phyloP scores from a whole-genome alignment of 331 rosid genomes.

The Spiraea crenata region DNA sequence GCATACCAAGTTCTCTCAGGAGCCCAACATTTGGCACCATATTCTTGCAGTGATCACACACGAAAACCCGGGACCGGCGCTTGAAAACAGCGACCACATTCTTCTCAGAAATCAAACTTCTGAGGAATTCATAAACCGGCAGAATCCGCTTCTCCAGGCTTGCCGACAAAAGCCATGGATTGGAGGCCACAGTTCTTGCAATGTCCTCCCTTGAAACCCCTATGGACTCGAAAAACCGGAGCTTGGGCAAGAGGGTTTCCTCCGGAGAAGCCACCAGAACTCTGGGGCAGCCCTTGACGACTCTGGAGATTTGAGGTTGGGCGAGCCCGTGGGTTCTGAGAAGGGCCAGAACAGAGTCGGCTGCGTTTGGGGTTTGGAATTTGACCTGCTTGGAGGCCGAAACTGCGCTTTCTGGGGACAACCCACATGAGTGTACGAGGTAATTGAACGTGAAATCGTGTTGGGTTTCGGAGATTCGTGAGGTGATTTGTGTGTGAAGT shows the following conservation, averaged over 20 bases:
- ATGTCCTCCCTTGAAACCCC: constrained; percentile 26
- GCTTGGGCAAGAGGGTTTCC: constrained; percentile 29
- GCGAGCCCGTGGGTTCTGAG: constrained; percentile 28
- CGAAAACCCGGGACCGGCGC: constrained; percentile 2
- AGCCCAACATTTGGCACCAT: constrained; percentile 21
- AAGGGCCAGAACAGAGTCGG: not conserved
- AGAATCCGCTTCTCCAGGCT: constrained; percentile 26
- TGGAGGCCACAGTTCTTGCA: constrained; percentile 5
- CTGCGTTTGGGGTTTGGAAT: not conserved
- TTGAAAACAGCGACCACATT: constrained; percentile 9
- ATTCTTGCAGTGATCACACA: not conserved
- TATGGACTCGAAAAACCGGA: constrained; percentile 15
- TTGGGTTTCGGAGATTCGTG: not conserved
- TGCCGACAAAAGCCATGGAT: not conserved
- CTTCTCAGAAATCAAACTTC: constrained; percentile 11
- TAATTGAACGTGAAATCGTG: not conserved
- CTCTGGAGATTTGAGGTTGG: constrained; percentile 13
- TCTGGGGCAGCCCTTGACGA: constrained; percentile 4
- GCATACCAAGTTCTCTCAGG: constrained; percentile 33
- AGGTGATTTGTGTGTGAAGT: not conserved
- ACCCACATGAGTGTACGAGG: not conserved
- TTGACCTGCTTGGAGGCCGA: not conserved
- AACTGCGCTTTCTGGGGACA: not conserved
- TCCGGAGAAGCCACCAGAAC: constrained; percentile 13
- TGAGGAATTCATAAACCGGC: constrained; percentile 23